These are phyloP conservation scores for Pythium phragmitis DNA, from an alignment of 352 stramenopile genomes.

Conservation along the genomic window DNA sequence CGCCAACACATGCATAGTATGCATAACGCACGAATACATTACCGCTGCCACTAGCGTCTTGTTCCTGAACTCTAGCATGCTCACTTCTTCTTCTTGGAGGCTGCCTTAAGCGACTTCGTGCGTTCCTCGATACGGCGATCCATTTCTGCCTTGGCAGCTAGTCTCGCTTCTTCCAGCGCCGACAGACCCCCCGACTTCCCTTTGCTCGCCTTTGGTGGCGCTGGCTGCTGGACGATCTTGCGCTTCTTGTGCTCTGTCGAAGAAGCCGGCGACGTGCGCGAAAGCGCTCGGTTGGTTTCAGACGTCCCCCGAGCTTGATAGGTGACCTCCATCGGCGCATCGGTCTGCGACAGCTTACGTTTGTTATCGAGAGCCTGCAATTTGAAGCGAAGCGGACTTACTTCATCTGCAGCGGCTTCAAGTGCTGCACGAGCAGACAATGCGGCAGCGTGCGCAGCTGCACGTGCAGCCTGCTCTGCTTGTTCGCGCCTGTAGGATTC, in stretches of 20 bases:
- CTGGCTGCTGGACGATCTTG: conserved; percentile 36
- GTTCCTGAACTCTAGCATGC: background rate
- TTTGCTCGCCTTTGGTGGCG: conserved; percentile 28
- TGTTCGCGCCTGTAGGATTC: conserved; percentile 57
- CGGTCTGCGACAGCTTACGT: conserved; percentile 38
- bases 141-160: conserved; percentile 72
- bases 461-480: conserved; percentile 56
- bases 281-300: background rate
- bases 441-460: conserved; percentile 62
- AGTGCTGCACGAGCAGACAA: conserved; percentile 69
- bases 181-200: conserved; percentile 12
- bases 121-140: conserved; percentile 67
- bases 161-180: conserved; percentile 53
- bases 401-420: conserved; percentile 51
- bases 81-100: conserved; percentile 74
- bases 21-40: conserved; percentile 16
- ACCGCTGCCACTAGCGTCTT: conserved; percentile 8
- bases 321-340: conserved; percentile 61
- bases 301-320: conserved; percentile 25
- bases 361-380: conserved; percentile 29
- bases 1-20: background rate
- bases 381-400: conserved; percentile 31
- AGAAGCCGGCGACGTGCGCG: conserved; percentile 11
- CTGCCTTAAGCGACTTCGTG: conserved; percentile 41
- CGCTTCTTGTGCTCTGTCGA: conserved; percentile 47